Base-by-base conservation (phyloP, 2,329 filamentous ascomycete species). In the Pseudovirgaria hyperparasitica region DNA sequence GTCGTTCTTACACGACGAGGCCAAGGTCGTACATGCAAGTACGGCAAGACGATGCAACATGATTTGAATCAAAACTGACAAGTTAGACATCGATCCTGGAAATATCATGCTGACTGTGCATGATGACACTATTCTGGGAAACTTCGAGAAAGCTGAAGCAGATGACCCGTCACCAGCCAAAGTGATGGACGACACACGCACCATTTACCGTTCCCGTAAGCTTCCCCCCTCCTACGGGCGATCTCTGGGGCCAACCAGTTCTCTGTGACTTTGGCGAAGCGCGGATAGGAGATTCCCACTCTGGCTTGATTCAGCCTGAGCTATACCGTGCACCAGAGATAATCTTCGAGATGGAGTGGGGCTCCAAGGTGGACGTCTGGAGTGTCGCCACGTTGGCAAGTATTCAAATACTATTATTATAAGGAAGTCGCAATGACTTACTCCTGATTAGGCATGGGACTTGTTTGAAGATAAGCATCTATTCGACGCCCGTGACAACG, bases 11-110 rank as follows among this genome's bases (percentile, higher is more conserved):
- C 60, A 64, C 34, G 49, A 48, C 4, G 51, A 62, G 32, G 58
- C 56, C 42, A 54, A 54, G 19, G 45, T 65, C 30, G 51, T 62
- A 19, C 60, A 65, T 36, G 61, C 57, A 30, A 57, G 57, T 60
- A 46, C 23, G 31, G 29, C 40, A 39, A 29, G 19, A 27, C 33
- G 25, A 23, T 35, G 24, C 18, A 31, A 29, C 22, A 22, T 28
- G 27, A 28, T 12, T 12, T 19, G 15, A 15, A 22, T 22, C 19
- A 9, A 9, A 31, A 27, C 30, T 31, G 9, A 39, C 26, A 24
- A 34, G 21, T 32, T 39, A 54, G 57, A 63, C 27, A 58, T 65
- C 30, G 62, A 60, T 28, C 45, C 46, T 3, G 49, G 50, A 31
- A 63, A 61, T 31, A 57, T 62, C 26, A 39, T 62, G 16, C 40